These are phyloP conservation scores for Papiliotrema flavescens DNA, from an alignment of 1,284 basidiomycete species.

Conservation along the genomic window DNA sequence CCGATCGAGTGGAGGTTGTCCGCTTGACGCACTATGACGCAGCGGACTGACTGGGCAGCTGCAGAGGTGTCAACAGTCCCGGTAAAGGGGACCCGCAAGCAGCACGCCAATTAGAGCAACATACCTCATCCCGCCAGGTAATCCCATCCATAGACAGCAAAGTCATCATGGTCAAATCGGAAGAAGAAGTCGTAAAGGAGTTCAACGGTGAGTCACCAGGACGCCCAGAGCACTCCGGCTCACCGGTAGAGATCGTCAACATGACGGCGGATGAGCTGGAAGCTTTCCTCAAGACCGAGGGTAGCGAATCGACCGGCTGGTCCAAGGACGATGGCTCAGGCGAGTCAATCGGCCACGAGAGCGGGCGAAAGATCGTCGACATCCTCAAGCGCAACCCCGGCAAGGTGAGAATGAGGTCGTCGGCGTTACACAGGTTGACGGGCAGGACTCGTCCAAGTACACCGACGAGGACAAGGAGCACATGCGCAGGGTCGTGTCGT, in stretches of 20 bases:
- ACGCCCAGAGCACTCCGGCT: background rate
- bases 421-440: background rate
- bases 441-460: conserved; percentile 41
- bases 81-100: too few species aligned
- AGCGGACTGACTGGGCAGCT: too few species aligned
- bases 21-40: background rate
- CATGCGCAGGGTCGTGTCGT: conserved; percentile 45
- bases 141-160: too few species aligned
- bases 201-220: conserved; percentile 39
- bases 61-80: too few species aligned
- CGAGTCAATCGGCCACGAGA: conserved; percentile 43
- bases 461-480: conserved; percentile 46
- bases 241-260: conserved; percentile 40
- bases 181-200: conserved; percentile 36
- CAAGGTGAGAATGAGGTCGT: conserved; percentile 32
- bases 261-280: conserved; percentile 48
- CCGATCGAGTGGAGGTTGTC: background rate
- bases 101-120: too few species aligned
- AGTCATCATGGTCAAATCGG: conserved; percentile 31
- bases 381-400: conserved; percentile 43
- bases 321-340: conserved; percentile 34
- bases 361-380: conserved; percentile 45
- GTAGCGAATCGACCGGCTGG: conserved; percentile 38
- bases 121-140: too few species aligned
- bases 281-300: conserved; percentile 42